Evolutionary conservation across 1,284 basidiomycete genomes (phyloP), one percentile per base, ranked within the genome.

Genomic region (Neotropicomus parvogracilis): DNA sequence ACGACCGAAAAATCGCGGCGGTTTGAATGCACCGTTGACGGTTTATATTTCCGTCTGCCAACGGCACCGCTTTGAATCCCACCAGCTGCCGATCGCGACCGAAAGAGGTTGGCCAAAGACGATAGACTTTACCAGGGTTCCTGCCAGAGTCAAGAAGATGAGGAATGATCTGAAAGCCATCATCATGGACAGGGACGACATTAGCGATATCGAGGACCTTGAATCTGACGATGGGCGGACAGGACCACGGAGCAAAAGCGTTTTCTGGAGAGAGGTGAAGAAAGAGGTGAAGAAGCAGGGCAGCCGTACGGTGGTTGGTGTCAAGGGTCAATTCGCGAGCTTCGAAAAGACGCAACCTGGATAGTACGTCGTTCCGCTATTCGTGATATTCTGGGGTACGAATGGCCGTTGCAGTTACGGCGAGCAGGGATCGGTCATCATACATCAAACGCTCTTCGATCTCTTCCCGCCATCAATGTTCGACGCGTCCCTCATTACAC

Each of bases 311-410:
- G 78, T 79, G 11, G 73, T 78, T 3, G 81, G 86, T 27, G 75
- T 88, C 40, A 77, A 74, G 38, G 85, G 78, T 2, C 88, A 90
- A 58, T 87, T 88, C 57, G 73, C 78, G 21, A 85, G 70, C 56
- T 91, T 91, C 58, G 78, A 87, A 57, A 86, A 81, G 67, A 78
- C 79, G 2, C 86, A 88, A 55, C 85, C 88, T 32, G 88, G 88
- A 71, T 91, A 91, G 88, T 91, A 60, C 71, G 88, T 71, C 13
- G 67, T 20, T 35, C 44, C 16, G 38, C 40, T 50, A 9, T 14
- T 36, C 16, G 4, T 27, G 12, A 11, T 44, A 7, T 24, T 37
- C 20, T n/a, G 46, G 29, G 21, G 41, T 16, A 36, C 44, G 12
- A 13, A 42, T 40, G 10, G 36, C 40, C 36, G 16, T 24, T 37